These are phyloP conservation scores for Mucuna pruriens DNA, from an alignment of 306 rosid genomes.

Conservation along the genomic window DNA sequence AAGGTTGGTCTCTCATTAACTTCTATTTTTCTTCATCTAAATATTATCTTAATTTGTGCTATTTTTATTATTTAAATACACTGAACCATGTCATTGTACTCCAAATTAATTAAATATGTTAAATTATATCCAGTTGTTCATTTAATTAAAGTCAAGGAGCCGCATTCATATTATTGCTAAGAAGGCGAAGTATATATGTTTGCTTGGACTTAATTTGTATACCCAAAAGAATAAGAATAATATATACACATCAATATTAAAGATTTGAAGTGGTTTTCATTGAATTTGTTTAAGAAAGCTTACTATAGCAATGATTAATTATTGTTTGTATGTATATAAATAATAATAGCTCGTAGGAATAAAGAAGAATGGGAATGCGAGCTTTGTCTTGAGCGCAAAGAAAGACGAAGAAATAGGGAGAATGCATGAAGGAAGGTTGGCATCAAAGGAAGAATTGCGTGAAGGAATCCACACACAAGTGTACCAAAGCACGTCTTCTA, in stretches of 20 bases:
- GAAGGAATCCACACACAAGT: constrained; percentile 53
- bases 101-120: background rate
- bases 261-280: background rate
- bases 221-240: background rate
- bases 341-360: constrained; percentile 49
- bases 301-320: background rate
- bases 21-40: background rate
- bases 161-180: background rate
- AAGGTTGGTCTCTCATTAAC: constrained; percentile 52
- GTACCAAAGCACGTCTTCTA: constrained; percentile 47
- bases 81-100: background rate
- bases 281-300: background rate
- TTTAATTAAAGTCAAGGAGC: constrained; percentile 1
- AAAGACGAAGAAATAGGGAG: constrained; percentile 53
- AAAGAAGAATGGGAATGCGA: constrained; percentile 55
- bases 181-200: background rate
- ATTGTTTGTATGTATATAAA: background rate
- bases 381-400: constrained; percentile 52
- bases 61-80: background rate
- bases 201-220: background rate
- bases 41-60: background rate
- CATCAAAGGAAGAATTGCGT: constrained; percentile 52
- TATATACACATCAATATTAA: background rate
- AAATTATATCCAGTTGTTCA: background rate
- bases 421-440: constrained; percentile 47